phyloP scores from a whole-genome alignment of 345 rosid genomes.

The Cochlearia excelsa region DNA sequence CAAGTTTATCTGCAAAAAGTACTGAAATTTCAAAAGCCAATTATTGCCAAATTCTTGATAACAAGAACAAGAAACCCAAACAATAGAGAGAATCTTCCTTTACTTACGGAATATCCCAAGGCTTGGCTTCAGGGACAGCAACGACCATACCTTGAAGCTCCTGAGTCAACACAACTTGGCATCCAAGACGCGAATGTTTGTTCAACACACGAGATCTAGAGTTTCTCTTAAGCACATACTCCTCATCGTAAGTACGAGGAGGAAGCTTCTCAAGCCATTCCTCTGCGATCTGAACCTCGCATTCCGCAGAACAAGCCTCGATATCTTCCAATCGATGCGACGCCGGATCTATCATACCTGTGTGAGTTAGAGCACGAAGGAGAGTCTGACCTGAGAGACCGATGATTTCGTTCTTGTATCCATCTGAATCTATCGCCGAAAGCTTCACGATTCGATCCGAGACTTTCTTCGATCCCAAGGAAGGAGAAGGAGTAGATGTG shows the following conservation, averaged over 20 bases:
- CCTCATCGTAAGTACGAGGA: constrained; percentile 87
- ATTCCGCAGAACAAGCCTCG: constrained; percentile 98
- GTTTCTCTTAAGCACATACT: constrained; percentile 72
- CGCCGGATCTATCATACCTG: constrained; percentile 80
- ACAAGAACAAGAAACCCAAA: background rate
- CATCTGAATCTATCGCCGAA: constrained; percentile 74
- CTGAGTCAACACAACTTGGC: constrained; percentile 76
- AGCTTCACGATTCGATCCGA: constrained; percentile 88
- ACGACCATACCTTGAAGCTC: constrained; percentile 98
- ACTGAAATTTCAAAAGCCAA: constrained; percentile 1
- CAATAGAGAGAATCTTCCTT: constrained; percentile 1
- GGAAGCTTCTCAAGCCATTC: constrained; percentile 92
- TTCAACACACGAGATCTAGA: constrained; percentile 86
- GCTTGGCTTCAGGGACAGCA: constrained; percentile 92
- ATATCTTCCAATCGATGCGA: constrained; percentile 93
- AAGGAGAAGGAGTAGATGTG: constrained; percentile 40
- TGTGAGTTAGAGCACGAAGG: constrained; percentile 66
- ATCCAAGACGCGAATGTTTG: constrained; percentile 83
- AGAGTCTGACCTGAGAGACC: constrained; percentile 93
- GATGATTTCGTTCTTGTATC: constrained; percentile 63
- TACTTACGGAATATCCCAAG: constrained; percentile 89
- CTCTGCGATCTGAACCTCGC: constrained; percentile 97
- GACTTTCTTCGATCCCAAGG: constrained; percentile 61
- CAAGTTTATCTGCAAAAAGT: constrained; percentile 16
- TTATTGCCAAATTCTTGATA: constrained; percentile 29